Base-by-base conservation (phyloP, 371 early-diverging fungal genomes). In the Nematocida displodere region DNA sequence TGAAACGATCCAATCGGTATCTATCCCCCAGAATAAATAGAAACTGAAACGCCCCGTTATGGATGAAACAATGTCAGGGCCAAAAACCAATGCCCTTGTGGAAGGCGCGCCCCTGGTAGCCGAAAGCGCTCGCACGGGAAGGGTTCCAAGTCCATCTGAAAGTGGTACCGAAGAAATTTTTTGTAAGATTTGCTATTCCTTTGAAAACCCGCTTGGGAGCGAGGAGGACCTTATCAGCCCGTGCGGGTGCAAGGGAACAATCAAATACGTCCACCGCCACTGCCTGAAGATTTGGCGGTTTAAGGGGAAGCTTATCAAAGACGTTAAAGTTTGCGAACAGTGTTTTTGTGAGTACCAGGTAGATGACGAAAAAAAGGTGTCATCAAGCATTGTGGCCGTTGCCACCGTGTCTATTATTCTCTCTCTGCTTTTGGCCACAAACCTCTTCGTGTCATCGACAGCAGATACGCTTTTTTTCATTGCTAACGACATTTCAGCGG, bases 241-340 rank as follows among this genome's bases (percentile, higher is more conserved):
- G 36, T 85, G 85, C 54, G 64, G 76, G 42, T 85, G 85, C 59
- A 82, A 80, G 62, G 85, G 85, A 26, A 71, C 80, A 26, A 63
- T 85, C 7, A 81, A 83, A 58, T 82, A 79, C 48, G 82, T 85
- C 47, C 85, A 85, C 47, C 64, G 49, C 13, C 54, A 48, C 26
- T 85, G 85, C 63, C 54, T 85, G 28, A 79, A 78, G 26, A 64
- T 71, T 52, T 85, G 85, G 85, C 76, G 82, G 64, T 81, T 66
- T 52, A 78, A 76, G 39, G 78, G 80, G 28, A 82, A 83, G 64
- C 24, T 28, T 28, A 37, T 82, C 28, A 46, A 55, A 20, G 77
- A 81, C 55, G 79, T 80, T 34, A 81, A 80, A 52, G 76, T 67
- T 31, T 85, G 85, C 50, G 81, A 82, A 47, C 82, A 82, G 56